Conservation (phyloP, 176 grass and related monocot species). For the Secale cereale region DNA sequence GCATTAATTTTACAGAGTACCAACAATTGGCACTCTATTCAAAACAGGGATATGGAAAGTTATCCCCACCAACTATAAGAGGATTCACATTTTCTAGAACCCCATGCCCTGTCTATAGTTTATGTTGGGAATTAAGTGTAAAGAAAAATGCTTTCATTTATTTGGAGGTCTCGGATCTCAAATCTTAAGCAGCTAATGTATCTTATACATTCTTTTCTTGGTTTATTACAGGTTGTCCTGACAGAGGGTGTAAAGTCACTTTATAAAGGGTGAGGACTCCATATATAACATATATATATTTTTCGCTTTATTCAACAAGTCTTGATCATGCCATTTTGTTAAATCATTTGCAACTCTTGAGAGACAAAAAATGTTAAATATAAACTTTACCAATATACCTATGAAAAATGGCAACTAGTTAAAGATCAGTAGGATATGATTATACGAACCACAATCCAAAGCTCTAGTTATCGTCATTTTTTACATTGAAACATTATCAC, state of each 20-base stretch:
- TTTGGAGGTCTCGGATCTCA: not conserved
- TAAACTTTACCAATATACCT: not conserved
- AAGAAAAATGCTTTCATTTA: not conserved
- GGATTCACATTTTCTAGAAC: not conserved
- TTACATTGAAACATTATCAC: not conserved
- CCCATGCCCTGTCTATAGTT: not conserved
- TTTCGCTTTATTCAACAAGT: not conserved
- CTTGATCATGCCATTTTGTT: not conserved
- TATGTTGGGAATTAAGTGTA: not conserved
- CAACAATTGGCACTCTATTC: not conserved
- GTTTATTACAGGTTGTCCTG: conserved; percentile 60
- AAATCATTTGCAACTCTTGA: not conserved
- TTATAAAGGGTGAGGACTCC: conserved; percentile 78
- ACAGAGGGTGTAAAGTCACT: conserved; percentile 75
- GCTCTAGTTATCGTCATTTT: not conserved
- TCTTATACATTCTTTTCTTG: conserved; percentile 5
- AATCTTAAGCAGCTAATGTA: conserved; percentile 6
- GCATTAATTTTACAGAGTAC: not conserved
- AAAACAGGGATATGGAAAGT: not conserved
- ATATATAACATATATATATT: not conserved
- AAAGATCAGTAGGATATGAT: not conserved
- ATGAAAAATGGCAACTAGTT: not conserved
- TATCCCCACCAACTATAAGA: not conserved
- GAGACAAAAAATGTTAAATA: not conserved
- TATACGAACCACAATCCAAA: not conserved